Conservation (phyloP, 768 basidiomycete species). For the Lepiota venenata region DNA sequence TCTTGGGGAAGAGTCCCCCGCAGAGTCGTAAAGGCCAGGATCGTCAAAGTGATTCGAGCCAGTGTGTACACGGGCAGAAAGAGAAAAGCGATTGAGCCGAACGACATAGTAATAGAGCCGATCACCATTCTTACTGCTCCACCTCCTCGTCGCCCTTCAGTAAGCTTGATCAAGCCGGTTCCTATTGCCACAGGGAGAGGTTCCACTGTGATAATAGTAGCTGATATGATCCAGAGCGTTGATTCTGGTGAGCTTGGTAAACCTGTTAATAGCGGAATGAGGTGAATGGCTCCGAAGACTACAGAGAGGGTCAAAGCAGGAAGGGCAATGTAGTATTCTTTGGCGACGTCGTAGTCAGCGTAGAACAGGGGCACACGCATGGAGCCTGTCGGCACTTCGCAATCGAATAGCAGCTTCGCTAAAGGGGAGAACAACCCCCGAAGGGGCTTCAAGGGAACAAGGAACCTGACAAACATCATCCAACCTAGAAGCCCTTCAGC, state of each 20-base stretch:
- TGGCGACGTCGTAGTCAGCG: neutral
- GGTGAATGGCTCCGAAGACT: neutral
- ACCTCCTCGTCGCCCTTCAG: neutral
- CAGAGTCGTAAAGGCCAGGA: conserved; percentile 11
- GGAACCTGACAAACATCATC: conserved; percentile 1
- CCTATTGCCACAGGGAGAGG: neutral
- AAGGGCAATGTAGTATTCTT: neutral
- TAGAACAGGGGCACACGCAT: neutral
- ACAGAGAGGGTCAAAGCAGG: neutral
- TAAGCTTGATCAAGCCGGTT: neutral
- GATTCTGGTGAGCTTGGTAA: neutral
- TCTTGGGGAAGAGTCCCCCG: neutral
- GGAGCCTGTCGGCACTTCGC: neutral
- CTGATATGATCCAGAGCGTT: neutral
- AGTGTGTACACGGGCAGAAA: conserved; percentile 5
- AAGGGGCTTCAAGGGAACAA: neutral
- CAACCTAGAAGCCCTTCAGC: neutral
- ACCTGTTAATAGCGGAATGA: neutral
- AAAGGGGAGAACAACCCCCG: neutral
- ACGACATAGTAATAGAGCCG: neutral
- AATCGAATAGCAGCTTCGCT: neutral
- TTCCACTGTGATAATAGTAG: neutral
- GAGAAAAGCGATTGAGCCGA: conserved; percentile 5
- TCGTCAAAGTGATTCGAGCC: conserved; percentile 6
- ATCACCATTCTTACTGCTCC: neutral